phyloP scores from a whole-genome alignment of 2,329 filamentous ascomycete species.

The Orbilia javanica region DNA sequence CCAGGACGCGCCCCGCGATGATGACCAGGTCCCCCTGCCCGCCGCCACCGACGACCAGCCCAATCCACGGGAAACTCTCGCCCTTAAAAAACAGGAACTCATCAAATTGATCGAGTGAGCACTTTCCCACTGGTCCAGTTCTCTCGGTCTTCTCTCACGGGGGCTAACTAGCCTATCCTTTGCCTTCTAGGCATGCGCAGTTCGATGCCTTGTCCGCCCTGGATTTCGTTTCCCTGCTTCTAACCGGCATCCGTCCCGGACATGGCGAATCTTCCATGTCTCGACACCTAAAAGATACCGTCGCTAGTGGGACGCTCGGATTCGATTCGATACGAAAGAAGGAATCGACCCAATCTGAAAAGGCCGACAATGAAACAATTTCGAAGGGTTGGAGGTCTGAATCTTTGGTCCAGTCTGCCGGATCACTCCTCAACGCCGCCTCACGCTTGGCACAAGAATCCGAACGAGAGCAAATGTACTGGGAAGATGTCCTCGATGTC shows the following conservation, averaged over 20 bases:
- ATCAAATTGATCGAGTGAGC: slow-evolving; percentile 59
- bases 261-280: slow-evolving; percentile 79
- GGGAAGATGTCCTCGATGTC: slow-evolving; percentile 85
- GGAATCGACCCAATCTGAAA: slow-evolving; percentile 71
- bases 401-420: slow-evolving; percentile 79
- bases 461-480: slow-evolving; percentile 84
- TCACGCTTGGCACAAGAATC: slow-evolving; percentile 81
- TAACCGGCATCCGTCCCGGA: slow-evolving; percentile 83
- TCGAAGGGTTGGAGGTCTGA: slow-evolving; percentile 76
- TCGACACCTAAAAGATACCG: slow-evolving; percentile 75
- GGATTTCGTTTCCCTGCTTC: slow-evolving; percentile 84
- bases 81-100: slow-evolving; percentile 48
- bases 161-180: background rate
- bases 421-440: slow-evolving; percentile 79
- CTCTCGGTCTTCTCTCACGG: background rate
- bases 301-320: slow-evolving; percentile 81
- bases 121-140: background rate
- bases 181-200: slow-evolving; percentile 66
- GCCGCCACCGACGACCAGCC: slow-evolving; percentile 38
- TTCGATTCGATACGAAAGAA: slow-evolving; percentile 75
- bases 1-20: slow-evolving; percentile 52
- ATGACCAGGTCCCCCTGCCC: slow-evolving; percentile 56
- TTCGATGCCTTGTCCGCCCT: slow-evolving; percentile 77
- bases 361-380: slow-evolving; percentile 65
- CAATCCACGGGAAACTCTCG: slow-evolving; percentile 41